Evolutionary conservation across 345 rosid genomes (phyloP).

Genomic region (Bruguiera gymnorhiza): DNA sequence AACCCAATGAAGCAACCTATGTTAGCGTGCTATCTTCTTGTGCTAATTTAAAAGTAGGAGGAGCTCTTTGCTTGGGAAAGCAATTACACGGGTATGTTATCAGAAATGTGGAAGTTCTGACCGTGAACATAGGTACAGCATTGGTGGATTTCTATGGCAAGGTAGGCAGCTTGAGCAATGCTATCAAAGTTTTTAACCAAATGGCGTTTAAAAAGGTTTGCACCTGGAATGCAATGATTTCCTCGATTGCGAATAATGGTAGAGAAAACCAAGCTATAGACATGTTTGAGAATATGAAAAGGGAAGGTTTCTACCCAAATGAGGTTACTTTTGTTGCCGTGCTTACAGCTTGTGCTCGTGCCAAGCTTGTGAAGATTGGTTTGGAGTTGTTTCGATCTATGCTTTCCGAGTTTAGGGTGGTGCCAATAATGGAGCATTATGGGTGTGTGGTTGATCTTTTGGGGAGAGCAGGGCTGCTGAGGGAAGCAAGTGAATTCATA

Average conservation of each 20-base stretch:
- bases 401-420: slow-evolving; percentile 33
- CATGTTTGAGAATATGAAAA: slow-evolving; percentile 56
- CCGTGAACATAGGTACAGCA: slow-evolving; percentile 49
- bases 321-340: slow-evolving; percentile 57
- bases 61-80: slow-evolving; percentile 45
- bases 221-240: slow-evolving; percentile 72
- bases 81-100: slow-evolving; percentile 58
- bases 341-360: slow-evolving; percentile 66
- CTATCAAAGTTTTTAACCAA: slow-evolving; percentile 35
- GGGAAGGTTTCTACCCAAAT: slow-evolving; percentile 36
- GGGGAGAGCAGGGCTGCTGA: slow-evolving; percentile 64
- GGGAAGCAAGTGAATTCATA: slow-evolving; percentile 48
- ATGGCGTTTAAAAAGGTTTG: slow-evolving; percentile 40
- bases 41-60: slow-evolving; percentile 47
- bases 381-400: slow-evolving; percentile 42
- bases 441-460: slow-evolving; percentile 78
- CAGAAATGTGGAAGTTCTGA: slow-evolving; percentile 32
- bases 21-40: slow-evolving; percentile 58
- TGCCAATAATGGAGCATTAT: slow-evolving; percentile 63
- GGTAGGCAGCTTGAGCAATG: slow-evolving; percentile 36
- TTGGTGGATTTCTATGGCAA: slow-evolving; percentile 69
- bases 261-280: slow-evolving; percentile 43
- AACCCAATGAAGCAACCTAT: slow-evolving; percentile 67
- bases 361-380: slow-evolving; percentile 46
- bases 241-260: slow-evolving; percentile 51